phyloP scores from a whole-genome alignment of 2,329 filamentous ascomycete species.

The Aspergillus nomiae region DNA sequence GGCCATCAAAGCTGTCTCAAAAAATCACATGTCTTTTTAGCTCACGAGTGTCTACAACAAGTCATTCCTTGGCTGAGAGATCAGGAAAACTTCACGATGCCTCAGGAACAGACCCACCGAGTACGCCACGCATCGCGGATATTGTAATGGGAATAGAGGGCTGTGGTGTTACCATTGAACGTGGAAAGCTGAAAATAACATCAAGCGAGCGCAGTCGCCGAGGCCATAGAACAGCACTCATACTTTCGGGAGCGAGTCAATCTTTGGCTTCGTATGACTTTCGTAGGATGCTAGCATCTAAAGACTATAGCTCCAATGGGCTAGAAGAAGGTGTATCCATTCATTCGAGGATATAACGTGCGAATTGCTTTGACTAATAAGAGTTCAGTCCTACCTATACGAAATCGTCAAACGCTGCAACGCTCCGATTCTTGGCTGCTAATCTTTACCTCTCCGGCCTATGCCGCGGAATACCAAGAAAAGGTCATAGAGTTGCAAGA shows the following conservation, averaged over 20 bases:
- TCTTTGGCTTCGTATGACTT: background rate
- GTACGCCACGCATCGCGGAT: background rate
- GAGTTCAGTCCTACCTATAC: background rate
- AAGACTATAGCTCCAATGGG: background rate
- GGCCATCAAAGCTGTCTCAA: background rate
- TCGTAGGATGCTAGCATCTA: background rate
- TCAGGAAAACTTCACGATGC: background rate
- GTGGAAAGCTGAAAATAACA: background rate
- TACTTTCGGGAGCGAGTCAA: background rate
- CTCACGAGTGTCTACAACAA: background rate
- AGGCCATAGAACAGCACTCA: background rate
- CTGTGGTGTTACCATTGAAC: background rate
- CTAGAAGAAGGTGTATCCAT: slow-evolving; percentile 3
- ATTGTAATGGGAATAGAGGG: slow-evolving; percentile 4
- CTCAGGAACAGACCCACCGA: background rate
- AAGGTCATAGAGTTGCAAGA: background rate
- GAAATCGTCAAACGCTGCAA: background rate
- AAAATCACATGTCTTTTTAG: background rate
- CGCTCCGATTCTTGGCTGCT: background rate
- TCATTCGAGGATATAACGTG: background rate
- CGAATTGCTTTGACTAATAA: background rate
- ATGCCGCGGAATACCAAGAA: background rate
- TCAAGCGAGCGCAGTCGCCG: slow-evolving; percentile 2
- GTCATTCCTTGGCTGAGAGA: too few species aligned
- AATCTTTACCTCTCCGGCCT: background rate